Evolutionary conservation across 208 protist species (phyloP).

Genomic region (Acanthamoeba polyphaga): DNA sequence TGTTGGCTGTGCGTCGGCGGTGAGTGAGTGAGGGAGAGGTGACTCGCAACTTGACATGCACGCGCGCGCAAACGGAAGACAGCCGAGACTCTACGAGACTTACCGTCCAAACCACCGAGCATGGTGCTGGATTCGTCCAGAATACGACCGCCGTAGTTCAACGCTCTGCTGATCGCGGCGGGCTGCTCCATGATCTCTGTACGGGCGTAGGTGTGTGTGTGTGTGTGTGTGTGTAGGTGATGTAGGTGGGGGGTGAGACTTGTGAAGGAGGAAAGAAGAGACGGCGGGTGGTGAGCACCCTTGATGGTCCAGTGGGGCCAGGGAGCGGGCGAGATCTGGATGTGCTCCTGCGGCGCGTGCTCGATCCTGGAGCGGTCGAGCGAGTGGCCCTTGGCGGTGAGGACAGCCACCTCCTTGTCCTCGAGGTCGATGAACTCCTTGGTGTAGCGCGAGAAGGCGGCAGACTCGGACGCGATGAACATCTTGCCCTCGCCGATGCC

Average conservation of each 20-base stretch:
- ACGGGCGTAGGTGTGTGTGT: neutral
- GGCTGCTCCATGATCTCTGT: conserved; percentile 90
- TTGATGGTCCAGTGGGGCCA: conserved; percentile 90
- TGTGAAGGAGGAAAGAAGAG: neutral
- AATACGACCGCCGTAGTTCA: conserved; percentile 84
- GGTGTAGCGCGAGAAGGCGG: conserved; percentile 87
- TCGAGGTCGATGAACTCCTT: conserved; percentile 89
- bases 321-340: conserved; percentile 84
- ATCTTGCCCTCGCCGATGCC: conserved; percentile 88
- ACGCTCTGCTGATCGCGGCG: conserved; percentile 3
- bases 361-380: conserved; percentile 85
- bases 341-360: conserved; percentile 82
- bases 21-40: neutral
- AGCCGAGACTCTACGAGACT: neutral
- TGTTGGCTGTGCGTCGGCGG: conserved; percentile 58
- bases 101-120: conserved; percentile 58
- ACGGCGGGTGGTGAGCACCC: neutral
- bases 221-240: neutral
- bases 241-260: neutral
- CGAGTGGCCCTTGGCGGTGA: conserved; percentile 83
- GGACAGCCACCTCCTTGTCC: conserved; percentile 88
- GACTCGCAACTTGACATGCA: neutral
- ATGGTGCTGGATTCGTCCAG: conserved; percentile 78
- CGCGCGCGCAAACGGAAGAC: neutral
- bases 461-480: conserved; percentile 86